Base-by-base conservation (phyloP, 371 early-diverging fungal species). In the Mortierella sp. region DNA sequence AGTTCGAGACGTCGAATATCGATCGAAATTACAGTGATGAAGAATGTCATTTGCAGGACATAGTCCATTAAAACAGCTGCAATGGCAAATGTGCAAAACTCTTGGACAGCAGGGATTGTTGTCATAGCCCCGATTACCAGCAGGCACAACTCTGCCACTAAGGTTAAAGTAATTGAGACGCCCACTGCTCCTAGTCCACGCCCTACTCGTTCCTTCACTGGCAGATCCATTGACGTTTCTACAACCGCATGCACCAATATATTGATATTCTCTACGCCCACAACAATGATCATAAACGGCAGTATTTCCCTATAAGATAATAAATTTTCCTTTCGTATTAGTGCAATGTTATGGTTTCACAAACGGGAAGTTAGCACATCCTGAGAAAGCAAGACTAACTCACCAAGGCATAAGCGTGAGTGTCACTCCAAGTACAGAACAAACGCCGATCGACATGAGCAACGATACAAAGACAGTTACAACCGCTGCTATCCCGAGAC, bases 1-100 rank as follows among this genome's bases (percentile, higher is more conserved):
- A 94, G 87, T 86, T 94, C 94, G 38, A 92, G 78, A 52, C 94
- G 87, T 43, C 89, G 87, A 59, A 94, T 91, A 89, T 95, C 93
- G 68, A 95, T 91, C 0, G 94, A 87, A 16, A 95, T 84, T 45
- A 92, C 89, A 2, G 92, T 86, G 28, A 89, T 82, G 74, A 92
- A 93, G 68, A 95, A 93, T 1, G 94, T 91, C 77, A 94, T 86
- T 69, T 92, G 92, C 67, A 95, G 69, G 28, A 92, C 71, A 69
- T 90, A 93, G 55, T 91, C 92, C 70, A 95, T 89, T 7, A 92
- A 79, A 24, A 95, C 83, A 13, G 92, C 89, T 9, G 91, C 77
- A 5, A 86, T 83, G 0, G 88, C 88, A 76, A 93, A 93, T 0
- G 91, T 71, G 64, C 94, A 94, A 76, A 94, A 95, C 63, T 93